Conservation (phyloP, 2,329 filamentous ascomycete species). For the Phialophora tarda region DNA sequence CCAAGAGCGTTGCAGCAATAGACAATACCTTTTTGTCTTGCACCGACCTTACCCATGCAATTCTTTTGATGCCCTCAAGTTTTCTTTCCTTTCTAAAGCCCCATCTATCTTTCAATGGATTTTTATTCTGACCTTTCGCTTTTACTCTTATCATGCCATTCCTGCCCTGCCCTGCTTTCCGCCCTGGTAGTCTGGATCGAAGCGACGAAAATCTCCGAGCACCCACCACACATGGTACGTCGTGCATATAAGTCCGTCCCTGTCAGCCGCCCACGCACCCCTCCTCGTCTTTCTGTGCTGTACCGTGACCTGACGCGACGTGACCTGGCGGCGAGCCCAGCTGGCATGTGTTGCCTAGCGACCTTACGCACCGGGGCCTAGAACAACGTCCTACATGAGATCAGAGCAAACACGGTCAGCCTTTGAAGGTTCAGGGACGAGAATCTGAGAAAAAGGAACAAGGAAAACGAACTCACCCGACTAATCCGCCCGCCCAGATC, state of each 20-base stretch:
- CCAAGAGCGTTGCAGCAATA: neutral
- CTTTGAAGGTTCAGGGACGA: too few relatives aligned
- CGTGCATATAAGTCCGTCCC: too few relatives aligned
- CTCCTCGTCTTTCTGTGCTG: too few relatives aligned
- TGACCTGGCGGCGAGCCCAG: too few relatives aligned
- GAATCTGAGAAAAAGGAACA: neutral
- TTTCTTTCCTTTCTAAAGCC: neutral
- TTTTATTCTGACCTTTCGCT: neutral
- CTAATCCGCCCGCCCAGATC: slow-evolving; percentile 29
- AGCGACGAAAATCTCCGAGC: too few relatives aligned
- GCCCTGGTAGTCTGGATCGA: too few relatives aligned
- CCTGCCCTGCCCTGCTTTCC: neutral
- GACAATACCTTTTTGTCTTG: neutral
- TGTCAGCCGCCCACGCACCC: too few relatives aligned
- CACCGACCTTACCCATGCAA: neutral
- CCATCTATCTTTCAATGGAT: neutral
- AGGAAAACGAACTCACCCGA: slow-evolving; percentile 48
- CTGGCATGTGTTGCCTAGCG: too few relatives aligned
- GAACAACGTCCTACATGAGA: slow-evolving; percentile 28
- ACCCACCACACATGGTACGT: too few relatives aligned
- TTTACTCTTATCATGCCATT: neutral
- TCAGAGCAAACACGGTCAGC: neutral
- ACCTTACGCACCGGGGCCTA: slow-evolving; percentile 27
- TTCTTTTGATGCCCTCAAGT: neutral
- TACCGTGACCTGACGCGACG: too few relatives aligned